Evolutionary conservation across 2,329 filamentous ascomycete genomes (phyloP).

Genomic region (Aspergillus sp.): DNA sequence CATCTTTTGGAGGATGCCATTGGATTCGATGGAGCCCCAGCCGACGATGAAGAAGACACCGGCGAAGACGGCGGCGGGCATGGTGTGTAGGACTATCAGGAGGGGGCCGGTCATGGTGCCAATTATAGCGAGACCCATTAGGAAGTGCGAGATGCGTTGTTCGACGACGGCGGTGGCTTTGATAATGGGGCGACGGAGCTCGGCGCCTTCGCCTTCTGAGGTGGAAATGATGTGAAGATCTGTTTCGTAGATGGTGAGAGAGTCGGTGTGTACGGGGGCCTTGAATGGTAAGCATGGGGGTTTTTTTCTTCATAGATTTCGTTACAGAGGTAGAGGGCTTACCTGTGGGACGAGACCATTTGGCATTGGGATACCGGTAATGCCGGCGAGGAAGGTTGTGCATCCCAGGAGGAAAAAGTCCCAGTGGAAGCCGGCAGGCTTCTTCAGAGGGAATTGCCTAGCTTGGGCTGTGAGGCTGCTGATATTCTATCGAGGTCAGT

Average conservation of each 20-base stretch:
- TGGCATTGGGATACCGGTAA: slow-evolving; percentile 69
- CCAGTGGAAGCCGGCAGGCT: slow-evolving; percentile 77
- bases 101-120: slow-evolving; percentile 72
- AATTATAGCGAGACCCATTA: slow-evolving; percentile 69
- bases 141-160: slow-evolving; percentile 71
- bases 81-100: slow-evolving; percentile 65
- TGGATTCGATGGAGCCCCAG: slow-evolving; percentile 65
- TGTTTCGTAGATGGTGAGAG: slow-evolving; percentile 65
- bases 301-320: too few species aligned
- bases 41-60: slow-evolving; percentile 80
- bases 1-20: slow-evolving; percentile 68
- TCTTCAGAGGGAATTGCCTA: slow-evolving; percentile 70
- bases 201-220: slow-evolving; percentile 50
- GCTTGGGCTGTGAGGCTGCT: slow-evolving; percentile 57
- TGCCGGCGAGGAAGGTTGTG: slow-evolving; percentile 66
- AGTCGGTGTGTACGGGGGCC: slow-evolving; percentile 57
- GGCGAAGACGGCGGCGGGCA: slow-evolving; percentile 70
- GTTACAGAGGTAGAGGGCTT: too few species aligned
- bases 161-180: slow-evolving; percentile 46
- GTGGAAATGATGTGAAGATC: slow-evolving; percentile 63
- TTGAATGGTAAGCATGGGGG: too few species aligned
- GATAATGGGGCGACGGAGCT: slow-evolving; percentile 53
- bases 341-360: slow-evolving; percentile 70
- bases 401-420: slow-evolving; percentile 71
- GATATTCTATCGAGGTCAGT: slow-evolving; percentile 6